Conservation (phyloP, 208 protist species). For the Plasmodiophora brassicae region DNA sequence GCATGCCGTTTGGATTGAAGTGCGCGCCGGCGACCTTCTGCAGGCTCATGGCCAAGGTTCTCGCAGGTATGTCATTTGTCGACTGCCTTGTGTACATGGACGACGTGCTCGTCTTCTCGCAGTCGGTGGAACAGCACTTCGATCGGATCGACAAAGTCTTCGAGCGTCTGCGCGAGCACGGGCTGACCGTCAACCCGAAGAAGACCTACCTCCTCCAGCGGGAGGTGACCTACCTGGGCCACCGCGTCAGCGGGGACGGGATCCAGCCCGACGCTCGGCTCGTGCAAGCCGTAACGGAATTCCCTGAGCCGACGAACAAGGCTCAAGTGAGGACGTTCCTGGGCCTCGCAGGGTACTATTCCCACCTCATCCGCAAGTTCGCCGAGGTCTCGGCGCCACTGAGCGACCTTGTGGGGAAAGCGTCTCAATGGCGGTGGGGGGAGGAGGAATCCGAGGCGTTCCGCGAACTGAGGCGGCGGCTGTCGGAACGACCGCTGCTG, state of each 20-base stretch:
- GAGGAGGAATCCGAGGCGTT: not conserved
- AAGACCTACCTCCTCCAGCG: not conserved
- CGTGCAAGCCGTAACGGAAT: not conserved
- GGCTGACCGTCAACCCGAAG: not conserved
- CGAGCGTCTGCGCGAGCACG: not conserved
- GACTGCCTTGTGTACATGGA: slow-evolving; percentile 31
- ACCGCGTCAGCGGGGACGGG: not conserved
- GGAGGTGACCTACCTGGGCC: slow-evolving; percentile 5
- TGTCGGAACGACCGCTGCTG: not conserved
- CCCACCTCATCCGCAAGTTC: not conserved
- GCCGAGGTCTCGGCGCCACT: not conserved
- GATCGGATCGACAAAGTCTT: not conserved
- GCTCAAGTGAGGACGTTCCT: not conserved
- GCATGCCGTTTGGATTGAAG: slow-evolving; percentile 30
- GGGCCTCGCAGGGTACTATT: not conserved
- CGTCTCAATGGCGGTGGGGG: not conserved
- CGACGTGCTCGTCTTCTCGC: not conserved
- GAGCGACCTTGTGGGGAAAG: not conserved
- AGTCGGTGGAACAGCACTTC: not conserved
- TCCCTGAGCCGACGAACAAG: not conserved
- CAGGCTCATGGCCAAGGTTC: slow-evolving; percentile 20
- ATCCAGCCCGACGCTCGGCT: not conserved
- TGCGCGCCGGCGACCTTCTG: slow-evolving; percentile 29
- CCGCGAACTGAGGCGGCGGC: not conserved
- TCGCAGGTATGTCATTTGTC: not conserved